These are phyloP conservation scores for Xylariaceae sp. DNA, from an alignment of 2,329 filamentous ascomycete genomes.

Conservation along the genomic window DNA sequence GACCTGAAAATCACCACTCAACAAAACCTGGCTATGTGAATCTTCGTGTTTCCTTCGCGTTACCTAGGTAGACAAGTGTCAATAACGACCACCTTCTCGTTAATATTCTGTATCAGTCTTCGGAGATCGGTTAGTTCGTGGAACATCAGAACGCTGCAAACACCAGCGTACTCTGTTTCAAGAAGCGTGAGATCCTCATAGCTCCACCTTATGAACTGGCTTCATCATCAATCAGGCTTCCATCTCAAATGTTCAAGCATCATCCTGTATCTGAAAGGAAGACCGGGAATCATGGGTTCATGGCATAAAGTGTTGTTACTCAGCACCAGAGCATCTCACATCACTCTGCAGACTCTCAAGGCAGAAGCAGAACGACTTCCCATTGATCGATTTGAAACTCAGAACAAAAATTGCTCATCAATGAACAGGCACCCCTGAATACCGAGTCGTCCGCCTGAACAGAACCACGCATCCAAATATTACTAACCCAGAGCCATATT, in stretches of 20 bases:
- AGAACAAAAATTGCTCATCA: no score
- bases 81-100: background rate
- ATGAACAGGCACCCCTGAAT: no score
- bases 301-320: background rate
- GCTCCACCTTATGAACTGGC: conserved; percentile 33
- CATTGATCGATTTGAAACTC: no score
- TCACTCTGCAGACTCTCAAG: no score
- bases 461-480: background rate
- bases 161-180: conserved; percentile 32
- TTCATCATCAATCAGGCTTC: conserved; percentile 26
- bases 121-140: conserved; percentile 37
- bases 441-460: background rate
- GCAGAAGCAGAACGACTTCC: no score
- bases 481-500: background rate
- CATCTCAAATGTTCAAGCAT: background rate
- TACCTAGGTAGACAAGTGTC: background rate
- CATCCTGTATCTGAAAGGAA: background rate
- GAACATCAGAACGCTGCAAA: conserved; percentile 39
- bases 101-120: conserved; percentile 31
- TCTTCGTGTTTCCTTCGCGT: no score
- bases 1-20: no score
- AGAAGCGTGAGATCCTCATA: conserved; percentile 31
- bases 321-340: no score
- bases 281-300: background rate
- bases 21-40: no score